phyloP scores from a whole-genome alignment of 2,329 filamentous ascomycete species.

The Trichoderma lentiforme region DNA sequence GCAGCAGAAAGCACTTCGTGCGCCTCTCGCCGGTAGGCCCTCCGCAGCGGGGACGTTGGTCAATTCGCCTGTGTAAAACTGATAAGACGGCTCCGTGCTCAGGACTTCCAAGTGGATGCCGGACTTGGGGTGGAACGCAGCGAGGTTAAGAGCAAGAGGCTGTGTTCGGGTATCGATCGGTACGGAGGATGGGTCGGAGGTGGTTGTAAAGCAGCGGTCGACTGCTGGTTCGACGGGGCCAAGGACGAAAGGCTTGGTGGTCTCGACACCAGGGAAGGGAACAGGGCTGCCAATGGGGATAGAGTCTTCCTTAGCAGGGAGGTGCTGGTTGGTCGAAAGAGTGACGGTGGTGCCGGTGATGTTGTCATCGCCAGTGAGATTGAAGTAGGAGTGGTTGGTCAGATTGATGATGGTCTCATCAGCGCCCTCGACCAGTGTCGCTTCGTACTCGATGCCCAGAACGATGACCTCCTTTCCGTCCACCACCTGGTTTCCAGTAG shows the following conservation, averaged over 20 bases:
- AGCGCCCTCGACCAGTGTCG: slow-evolving; percentile 70
- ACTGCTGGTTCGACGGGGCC: slow-evolving; percentile 69
- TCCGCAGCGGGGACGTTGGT: slow-evolving; percentile 70
- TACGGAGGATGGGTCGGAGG: slow-evolving; percentile 57
- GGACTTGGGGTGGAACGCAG: slow-evolving; percentile 69
- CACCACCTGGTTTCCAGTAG: slow-evolving; percentile 62
- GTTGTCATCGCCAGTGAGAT: slow-evolving; percentile 52
- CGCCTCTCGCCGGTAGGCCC: slow-evolving; percentile 59
- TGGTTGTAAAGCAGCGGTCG: slow-evolving; percentile 86
- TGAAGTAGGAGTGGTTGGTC: slow-evolving; percentile 90
- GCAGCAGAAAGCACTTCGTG: slow-evolving; percentile 80
- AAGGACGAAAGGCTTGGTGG: slow-evolving; percentile 67
- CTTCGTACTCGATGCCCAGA: slow-evolving; percentile 86
- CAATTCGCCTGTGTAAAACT: slow-evolving; percentile 90
- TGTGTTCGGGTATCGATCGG: slow-evolving; percentile 62
- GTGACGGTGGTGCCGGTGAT: slow-evolving; percentile 63
- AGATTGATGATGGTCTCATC: slow-evolving; percentile 91
- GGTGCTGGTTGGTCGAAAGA: slow-evolving; percentile 61
- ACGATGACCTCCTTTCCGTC: slow-evolving; percentile 64
- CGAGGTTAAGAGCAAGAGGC: slow-evolving; percentile 64
- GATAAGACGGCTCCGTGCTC: slow-evolving; percentile 93
- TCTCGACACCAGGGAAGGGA: slow-evolving; percentile 61
- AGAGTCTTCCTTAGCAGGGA: slow-evolving; percentile 67
- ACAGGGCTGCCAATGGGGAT: slow-evolving; percentile 71
- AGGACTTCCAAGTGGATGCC: slow-evolving; percentile 80